Evolutionary conservation across 2,329 filamentous ascomycete genomes (phyloP).

Genomic region (Aureobasidium sp.): DNA sequence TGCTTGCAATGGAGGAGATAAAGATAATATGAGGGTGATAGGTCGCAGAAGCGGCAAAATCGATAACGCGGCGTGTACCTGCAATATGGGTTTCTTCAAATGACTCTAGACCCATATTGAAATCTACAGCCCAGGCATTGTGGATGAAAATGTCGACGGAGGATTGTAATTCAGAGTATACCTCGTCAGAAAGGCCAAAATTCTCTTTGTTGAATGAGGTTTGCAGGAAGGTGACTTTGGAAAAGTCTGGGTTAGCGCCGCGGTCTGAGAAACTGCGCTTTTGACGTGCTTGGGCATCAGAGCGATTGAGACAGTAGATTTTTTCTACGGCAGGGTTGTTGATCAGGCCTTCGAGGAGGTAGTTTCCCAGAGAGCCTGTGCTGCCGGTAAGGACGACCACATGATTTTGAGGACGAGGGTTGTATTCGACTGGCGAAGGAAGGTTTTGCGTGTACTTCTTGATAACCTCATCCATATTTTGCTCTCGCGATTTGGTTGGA

Average conservation of each 20-base stretch:
- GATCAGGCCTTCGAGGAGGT: not conserved
- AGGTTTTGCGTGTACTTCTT: not conserved
- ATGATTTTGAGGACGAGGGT: not conserved
- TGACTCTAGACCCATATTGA: not conserved
- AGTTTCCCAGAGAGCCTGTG: not conserved
- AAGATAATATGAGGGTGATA: not conserved
- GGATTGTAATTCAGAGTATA: not conserved
- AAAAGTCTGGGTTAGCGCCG: not conserved
- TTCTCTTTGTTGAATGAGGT: not conserved
- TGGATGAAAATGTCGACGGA: not conserved
- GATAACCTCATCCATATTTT: not conserved
- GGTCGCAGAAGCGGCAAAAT: not conserved
- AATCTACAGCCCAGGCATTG: not conserved
- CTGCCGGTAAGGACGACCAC: not conserved
- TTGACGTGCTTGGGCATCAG: not conserved
- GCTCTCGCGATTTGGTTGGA: constrained; percentile 7
- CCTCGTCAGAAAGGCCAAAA: not conserved
- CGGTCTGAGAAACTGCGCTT: not conserved
- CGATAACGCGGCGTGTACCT: not conserved
- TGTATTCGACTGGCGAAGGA: not conserved
- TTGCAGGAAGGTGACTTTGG: not conserved
- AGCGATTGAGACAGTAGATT: constrained; percentile 8
- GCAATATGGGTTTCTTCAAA: not conserved
- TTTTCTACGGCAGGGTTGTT: not conserved
- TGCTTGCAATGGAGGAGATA: not conserved